phyloP scores from a whole-genome alignment of 2,329 filamentous ascomycete species.

The Tolypocladium tundrense region DNA sequence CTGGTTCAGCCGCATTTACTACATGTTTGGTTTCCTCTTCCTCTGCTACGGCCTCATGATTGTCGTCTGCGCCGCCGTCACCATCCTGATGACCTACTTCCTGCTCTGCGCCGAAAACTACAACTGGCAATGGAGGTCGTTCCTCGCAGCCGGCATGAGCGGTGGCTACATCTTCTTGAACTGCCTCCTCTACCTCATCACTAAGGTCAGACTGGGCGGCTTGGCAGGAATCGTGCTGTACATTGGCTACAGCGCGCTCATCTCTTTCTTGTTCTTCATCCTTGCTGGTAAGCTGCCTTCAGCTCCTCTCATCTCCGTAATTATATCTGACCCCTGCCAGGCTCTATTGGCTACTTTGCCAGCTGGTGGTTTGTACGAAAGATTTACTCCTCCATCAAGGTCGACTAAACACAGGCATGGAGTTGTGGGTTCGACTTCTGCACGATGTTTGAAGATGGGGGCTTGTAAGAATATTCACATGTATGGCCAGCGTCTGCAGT shows the following conservation, averaged over 20 bases:
- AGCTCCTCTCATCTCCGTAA: too few species aligned
- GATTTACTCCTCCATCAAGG: conserved; percentile 97
- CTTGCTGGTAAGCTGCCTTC: conserved; percentile 64
- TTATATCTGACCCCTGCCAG: conserved; percentile 31
- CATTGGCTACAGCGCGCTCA: conserved; percentile 80
- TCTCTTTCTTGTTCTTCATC: conserved; percentile 87
- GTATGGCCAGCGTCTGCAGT: not conserved
- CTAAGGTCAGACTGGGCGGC: conserved; percentile 75
- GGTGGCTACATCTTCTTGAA: conserved; percentile 88
- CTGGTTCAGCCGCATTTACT: conserved; percentile 98
- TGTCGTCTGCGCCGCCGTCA: conserved; percentile 84
- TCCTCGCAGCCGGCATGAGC: conserved; percentile 82
- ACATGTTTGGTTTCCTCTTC: conserved; percentile 99
- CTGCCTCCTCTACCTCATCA: conserved; percentile 82
- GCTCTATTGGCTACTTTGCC: conserved; percentile 89
- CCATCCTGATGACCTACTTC: conserved; percentile 92
- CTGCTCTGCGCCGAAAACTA: conserved; percentile 94
- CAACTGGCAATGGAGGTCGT: conserved; percentile 97
- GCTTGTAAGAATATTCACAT: conserved; percentile 15
- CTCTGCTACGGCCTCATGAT: conserved; percentile 97
- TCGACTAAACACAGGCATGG: conserved; percentile 52
- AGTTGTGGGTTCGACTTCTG: not conserved
- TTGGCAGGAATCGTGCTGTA: conserved; percentile 84
- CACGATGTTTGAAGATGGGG: not conserved
- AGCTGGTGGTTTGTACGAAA: conserved; percentile 90